Conservation (phyloP, 1,139 yeast genomes). For the Petasospora rhodanensis region DNA sequence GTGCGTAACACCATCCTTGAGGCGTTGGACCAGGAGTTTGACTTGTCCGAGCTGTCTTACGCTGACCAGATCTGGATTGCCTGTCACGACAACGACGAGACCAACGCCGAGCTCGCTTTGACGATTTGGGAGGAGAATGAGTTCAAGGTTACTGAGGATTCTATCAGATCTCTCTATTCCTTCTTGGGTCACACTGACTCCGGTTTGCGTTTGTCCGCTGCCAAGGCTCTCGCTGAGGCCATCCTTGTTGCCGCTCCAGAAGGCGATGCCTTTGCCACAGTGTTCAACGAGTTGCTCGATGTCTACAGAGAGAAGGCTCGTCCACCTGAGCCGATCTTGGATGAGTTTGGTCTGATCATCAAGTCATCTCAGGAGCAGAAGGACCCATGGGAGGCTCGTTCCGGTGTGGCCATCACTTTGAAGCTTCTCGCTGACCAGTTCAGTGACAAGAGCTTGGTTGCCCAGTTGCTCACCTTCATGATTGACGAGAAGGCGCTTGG, state of each 20-base stretch:
- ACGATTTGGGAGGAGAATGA: conserved; percentile 84
- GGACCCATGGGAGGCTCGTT: conserved; percentile 82
- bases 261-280: conserved; percentile 30
- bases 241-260: conserved; percentile 31
- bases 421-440: conserved; percentile 53
- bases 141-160: conserved; percentile 40
- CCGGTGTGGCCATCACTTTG: conserved; percentile 72
- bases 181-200: conserved; percentile 53
- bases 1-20: conserved; percentile 80
- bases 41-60: conserved; percentile 50
- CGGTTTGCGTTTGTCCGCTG: conserved; percentile 64
- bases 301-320: conserved; percentile 56
- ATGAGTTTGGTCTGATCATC: conserved; percentile 74
- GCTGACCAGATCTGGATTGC: conserved; percentile 74
- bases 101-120: conserved; percentile 60
- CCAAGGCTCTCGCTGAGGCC: conserved; percentile 56
- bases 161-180: conserved; percentile 42
- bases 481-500: conserved; percentile 62
- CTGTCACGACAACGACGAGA: conserved; percentile 66
- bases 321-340: conserved; percentile 75
- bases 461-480: conserved; percentile 52
- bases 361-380: conserved; percentile 54
- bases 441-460: conserved; percentile 35
- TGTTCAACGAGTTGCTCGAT: conserved; percentile 43
- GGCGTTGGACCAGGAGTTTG: conserved; percentile 82